Percentiles rank a stretch among this genome's conserved stretches.
Evolutionary conservation across 2,329 filamentous ascomycete genomes (phyloP).

Genomic region (Fusarium sp.): DNA sequence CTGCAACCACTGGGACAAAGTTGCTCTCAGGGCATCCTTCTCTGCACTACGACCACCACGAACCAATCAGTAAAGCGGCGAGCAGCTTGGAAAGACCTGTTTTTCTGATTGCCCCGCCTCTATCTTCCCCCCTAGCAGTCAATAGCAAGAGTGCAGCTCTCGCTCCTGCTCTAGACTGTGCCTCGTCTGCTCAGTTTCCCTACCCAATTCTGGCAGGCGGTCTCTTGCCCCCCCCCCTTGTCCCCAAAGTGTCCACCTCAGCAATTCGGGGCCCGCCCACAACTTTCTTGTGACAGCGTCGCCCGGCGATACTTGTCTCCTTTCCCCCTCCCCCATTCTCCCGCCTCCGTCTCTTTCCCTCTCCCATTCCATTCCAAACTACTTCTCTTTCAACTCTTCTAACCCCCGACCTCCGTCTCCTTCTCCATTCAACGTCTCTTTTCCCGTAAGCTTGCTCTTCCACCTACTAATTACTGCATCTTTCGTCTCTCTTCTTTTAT

Average conservation of each 20-base stretch:
- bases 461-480: conserved; percentile 17
- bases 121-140: conserved; percentile 12
- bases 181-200: conserved; percentile 29
- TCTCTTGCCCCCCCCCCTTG: conserved; percentile 36
- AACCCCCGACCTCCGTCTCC: conserved; percentile 43
- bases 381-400: conserved; percentile 44
- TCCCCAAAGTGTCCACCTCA: conserved; percentile 44
- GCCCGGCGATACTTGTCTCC: conserved; percentile 49
- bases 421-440: conserved; percentile 46
- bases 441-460: conserved; percentile 42
- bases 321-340: conserved; percentile 45
- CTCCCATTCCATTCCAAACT: conserved; percentile 45
- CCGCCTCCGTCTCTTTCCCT: conserved; percentile 41
- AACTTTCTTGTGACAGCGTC: conserved; percentile 49
- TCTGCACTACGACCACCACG: conserved; percentile 46
- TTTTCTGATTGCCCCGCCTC: conserved; percentile 36
- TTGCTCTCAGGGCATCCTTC: conserved; percentile 28
- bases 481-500: conserved; percentile 36
- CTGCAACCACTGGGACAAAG: conserved; percentile 32
- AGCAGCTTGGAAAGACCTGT: conserved; percentile 32
- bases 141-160: conserved; percentile 2
- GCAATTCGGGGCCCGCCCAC: conserved; percentile 49
- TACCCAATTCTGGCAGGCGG: conserved; percentile 42
- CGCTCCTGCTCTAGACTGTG: conserved; percentile 34
- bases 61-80: conserved; percentile 51